These are phyloP conservation scores for Penicillium daleae DNA, from an alignment of 495 filamentous ascomycete genomes.

Conservation along the genomic window DNA sequence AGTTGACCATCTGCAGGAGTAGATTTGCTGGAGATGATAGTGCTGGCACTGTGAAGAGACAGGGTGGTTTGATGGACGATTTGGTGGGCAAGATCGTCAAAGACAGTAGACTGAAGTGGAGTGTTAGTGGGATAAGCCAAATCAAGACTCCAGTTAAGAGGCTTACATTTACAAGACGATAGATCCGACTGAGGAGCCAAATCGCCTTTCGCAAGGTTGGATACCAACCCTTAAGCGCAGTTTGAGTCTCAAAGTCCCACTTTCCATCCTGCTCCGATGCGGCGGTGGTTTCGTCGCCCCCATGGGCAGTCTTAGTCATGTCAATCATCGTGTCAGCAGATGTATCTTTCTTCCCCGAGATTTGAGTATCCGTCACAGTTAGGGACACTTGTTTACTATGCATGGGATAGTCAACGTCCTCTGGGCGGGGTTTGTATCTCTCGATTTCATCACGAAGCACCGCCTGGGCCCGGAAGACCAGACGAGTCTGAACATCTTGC, in stretches of 20 bases:
- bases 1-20: constrained; percentile 69
- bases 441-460: constrained; percentile 72
- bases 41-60: constrained; percentile 61
- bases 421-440: constrained; percentile 66
- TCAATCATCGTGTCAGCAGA: constrained; percentile 48
- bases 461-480: constrained; percentile 72
- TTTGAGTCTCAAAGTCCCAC: constrained; percentile 58
- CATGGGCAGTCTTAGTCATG: constrained; percentile 55
- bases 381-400: constrained; percentile 50
- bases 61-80: constrained; percentile 74
- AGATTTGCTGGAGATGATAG: constrained; percentile 57
- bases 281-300: constrained; percentile 55
- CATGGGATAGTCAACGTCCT: constrained; percentile 69
- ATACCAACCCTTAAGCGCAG: constrained; percentile 57
- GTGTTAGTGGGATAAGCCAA: constrained; percentile 22
- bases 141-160: background rate
- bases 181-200: constrained; percentile 82
- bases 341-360: constrained; percentile 50
- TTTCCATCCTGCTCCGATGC: constrained; percentile 49
- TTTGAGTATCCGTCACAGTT: constrained; percentile 52
- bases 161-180: constrained; percentile 73
- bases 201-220: constrained; percentile 77
- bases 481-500: constrained; percentile 74
- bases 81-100: constrained; percentile 77
- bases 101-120: constrained; percentile 62